These are phyloP conservation scores for Russula foetens DNA, from an alignment of 768 basidiomycete genomes.

Conservation along the genomic window DNA sequence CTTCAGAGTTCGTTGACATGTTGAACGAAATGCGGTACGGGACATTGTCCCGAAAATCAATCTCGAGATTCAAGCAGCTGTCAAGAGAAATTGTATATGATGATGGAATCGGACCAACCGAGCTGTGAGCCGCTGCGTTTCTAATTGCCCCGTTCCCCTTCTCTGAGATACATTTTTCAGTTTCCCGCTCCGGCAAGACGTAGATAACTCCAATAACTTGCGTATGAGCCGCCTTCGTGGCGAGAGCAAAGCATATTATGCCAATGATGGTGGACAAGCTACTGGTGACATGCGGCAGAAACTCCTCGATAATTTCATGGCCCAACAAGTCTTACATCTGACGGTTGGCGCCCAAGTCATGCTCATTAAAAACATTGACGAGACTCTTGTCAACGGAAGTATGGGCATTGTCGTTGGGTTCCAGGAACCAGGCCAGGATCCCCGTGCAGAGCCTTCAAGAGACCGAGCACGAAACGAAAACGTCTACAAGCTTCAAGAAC, in stretches of 20 bases:
- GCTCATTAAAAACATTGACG: slow-evolving; percentile 92
- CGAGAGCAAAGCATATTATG: slow-evolving; percentile 42
- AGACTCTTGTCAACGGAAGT: slow-evolving; percentile 87
- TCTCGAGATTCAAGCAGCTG: slow-evolving; percentile 62
- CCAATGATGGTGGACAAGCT: slow-evolving; percentile 54
- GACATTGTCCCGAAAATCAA: slow-evolving; percentile 50
- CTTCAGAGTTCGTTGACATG: slow-evolving; percentile 85
- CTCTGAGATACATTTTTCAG: slow-evolving; percentile 33
- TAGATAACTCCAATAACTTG: slow-evolving; percentile 70
- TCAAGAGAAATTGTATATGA: slow-evolving; percentile 62
- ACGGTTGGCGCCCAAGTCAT: slow-evolving; percentile 85
- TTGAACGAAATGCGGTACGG: slow-evolving; percentile 98
- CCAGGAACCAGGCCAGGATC: slow-evolving; percentile 31
- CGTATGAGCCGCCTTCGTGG: slow-evolving; percentile 58
- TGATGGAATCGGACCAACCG: slow-evolving; percentile 83
- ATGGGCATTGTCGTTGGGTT: slow-evolving; percentile 84
- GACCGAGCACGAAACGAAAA: not conserved
- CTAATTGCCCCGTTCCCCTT: not conserved
- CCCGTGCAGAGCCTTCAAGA: not conserved
- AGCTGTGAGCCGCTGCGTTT: slow-evolving; percentile 52
- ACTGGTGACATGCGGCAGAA: slow-evolving; percentile 58
- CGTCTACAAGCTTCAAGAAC: not conserved
- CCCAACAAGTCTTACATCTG: slow-evolving; percentile 56
- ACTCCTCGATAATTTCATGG: slow-evolving; percentile 88
- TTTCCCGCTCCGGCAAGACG: slow-evolving; percentile 88